Base-by-base conservation (phyloP, 257 asterid species). In the Fraxinus excelsior region DNA sequence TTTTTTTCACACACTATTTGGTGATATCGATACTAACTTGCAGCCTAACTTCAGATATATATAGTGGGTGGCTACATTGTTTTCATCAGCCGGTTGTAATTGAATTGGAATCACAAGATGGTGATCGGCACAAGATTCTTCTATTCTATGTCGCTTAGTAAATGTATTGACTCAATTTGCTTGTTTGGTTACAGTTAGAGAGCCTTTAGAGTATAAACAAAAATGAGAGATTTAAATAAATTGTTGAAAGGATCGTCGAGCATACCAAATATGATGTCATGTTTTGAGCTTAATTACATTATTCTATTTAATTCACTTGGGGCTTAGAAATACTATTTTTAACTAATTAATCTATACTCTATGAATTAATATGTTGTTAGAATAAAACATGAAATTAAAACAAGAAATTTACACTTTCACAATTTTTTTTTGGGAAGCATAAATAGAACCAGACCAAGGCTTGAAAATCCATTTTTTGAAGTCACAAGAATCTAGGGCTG, bases 381-480 rank as follows among this genome's bases (percentile, higher is more conserved):
- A 88, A 92, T 19, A 32, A 32, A 32, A 32, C 37, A 92, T 89
- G 81, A 91, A 91, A 80, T 92, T 90, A 1, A 96, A 89, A 35
- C 91, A 79, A 14, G 97, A 95, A 1, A 96, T 96, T 67, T 91
- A 32, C 37, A 32, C 37, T 32, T 32, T 5, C 37, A 32, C 37
- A 3, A 32, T 3, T 3, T 32, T 32, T 32, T 32, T 32, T 4
- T n/a, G n/a, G 34, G 37, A 32, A 32, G 37, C 37, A 32, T 32
- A 32, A 32, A 32, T 4, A 32, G 37, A 32, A 32, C 7, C 37
- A 32, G 37, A 32, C 37, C 1, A 7, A 32, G 4, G 37, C 37
- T 4, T 4, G 37, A 5, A 4, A 32, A 32, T 32, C 37, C 37
- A 32, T 32, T 32, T 32, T 32, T 32, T 32, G 37, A 32, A 32